These are phyloP conservation scores for Lactarius sanguifluus DNA, from an alignment of 768 basidiomycete genomes.

Conservation along the genomic window DNA sequence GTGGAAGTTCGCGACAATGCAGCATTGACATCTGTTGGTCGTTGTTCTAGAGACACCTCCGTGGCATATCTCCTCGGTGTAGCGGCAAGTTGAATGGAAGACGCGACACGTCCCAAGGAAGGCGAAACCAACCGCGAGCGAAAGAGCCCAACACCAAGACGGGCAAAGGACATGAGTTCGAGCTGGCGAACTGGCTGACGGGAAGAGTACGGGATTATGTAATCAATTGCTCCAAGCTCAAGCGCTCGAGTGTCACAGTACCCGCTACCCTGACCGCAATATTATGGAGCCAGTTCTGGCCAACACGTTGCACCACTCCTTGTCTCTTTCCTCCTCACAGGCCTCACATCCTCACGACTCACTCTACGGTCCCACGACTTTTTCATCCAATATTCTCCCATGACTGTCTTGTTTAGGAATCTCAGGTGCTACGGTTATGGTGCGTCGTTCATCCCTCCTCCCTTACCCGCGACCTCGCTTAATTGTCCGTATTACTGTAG, in stretches of 20 bases:
- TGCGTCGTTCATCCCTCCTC: neutral
- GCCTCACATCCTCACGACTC: conserved; percentile 1
- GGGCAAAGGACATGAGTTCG: conserved; percentile 26
- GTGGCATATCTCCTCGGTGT: conserved; percentile 41
- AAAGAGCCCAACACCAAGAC: conserved; percentile 20
- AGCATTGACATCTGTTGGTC: conserved; percentile 37
- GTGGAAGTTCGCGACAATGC: conserved; percentile 53
- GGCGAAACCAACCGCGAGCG: conserved; percentile 14
- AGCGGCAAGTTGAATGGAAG: conserved; percentile 26
- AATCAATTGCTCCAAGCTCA: neutral
- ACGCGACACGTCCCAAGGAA: neutral
- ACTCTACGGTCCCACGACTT: conserved; percentile 10
- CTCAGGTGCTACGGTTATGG: conserved; percentile 22
- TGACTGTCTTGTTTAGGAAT: conserved; percentile 26
- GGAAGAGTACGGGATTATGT: neutral
- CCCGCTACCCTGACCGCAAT: neutral
- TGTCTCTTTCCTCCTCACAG: conserved; percentile 1
- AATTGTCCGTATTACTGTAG: neutral
- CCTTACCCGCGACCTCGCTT: conserved; percentile 1
- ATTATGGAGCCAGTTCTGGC: neutral
- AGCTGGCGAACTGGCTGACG: neutral
- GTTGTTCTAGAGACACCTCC: conserved; percentile 34
- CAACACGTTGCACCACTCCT: conserved; percentile 20
- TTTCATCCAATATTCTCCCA: conserved; percentile 3
- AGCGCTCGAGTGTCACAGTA: neutral